Evolutionary conservation across 331 rosid genomes (phyloP).

Genomic region (Rosa hybrid): DNA sequence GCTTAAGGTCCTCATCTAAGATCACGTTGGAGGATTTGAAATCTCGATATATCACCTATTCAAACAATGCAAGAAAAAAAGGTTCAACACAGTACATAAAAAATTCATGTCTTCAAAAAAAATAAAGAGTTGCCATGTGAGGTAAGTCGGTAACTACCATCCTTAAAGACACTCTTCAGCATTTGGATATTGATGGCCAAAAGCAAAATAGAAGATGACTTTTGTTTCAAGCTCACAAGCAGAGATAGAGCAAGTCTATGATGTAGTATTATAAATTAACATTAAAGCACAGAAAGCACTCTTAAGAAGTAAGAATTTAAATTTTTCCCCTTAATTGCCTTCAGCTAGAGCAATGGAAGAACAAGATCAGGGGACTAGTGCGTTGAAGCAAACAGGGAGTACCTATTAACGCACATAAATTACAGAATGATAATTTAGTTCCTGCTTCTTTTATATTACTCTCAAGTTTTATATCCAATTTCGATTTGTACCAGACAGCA

Average conservation of each 20-base stretch:
- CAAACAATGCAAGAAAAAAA: slow-evolving; percentile 3
- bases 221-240: background rate
- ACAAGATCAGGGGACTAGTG: background rate
- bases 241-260: background rate
- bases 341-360: background rate
- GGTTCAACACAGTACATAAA: slow-evolving; percentile 17
- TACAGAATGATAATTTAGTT: background rate
- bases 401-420: background rate
- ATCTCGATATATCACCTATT: slow-evolving; percentile 82
- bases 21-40: slow-evolving; percentile 91
- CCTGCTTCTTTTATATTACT: background rate
- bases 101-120: background rate
- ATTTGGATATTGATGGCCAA: background rate
- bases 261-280: background rate
- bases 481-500: background rate
- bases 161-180: background rate
- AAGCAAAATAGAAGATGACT: background rate
- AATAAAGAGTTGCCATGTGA: no score
- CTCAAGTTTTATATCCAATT: background rate
- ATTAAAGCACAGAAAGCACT: background rate
- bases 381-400: background rate
- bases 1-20: slow-evolving; percentile 58
- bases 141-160: no score
- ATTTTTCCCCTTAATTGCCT: background rate
- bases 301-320: background rate